These are phyloP conservation scores for Aristolochia californica DNA, from an alignment of 164 flowering plant species.

Conservation along the genomic window DNA sequence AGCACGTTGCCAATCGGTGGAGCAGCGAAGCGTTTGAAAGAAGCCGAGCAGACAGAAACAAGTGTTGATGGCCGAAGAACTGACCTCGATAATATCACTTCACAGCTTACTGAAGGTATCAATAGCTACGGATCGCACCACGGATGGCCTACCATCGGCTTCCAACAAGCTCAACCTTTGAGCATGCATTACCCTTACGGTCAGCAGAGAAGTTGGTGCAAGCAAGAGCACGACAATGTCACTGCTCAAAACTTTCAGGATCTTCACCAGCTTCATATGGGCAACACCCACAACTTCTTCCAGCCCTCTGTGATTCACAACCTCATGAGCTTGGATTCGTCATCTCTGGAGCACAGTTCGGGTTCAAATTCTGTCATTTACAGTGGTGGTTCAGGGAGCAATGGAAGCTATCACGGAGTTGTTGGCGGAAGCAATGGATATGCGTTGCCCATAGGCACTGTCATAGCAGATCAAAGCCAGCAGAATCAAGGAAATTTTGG, in stretches of 20 bases:
- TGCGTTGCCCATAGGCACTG: constrained; percentile 23
- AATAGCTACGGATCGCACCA: constrained; percentile 20
- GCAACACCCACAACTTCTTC: constrained; percentile 53
- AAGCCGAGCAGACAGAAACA: constrained; percentile 42
- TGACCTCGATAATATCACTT: constrained; percentile 18
- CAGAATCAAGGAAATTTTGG: constrained; percentile 22
- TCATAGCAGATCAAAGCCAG: constrained; percentile 23
- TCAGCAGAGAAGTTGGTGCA: constrained; percentile 57
- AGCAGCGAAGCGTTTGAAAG: constrained; percentile 67
- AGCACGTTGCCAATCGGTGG: constrained; percentile 70
- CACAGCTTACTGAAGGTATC: constrained; percentile 28
- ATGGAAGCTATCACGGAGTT: constrained; percentile 9
- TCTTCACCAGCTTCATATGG: constrained; percentile 40
- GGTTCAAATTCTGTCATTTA: constrained; percentile 39
- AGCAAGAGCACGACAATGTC: constrained; percentile 46
- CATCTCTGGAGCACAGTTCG: constrained; percentile 51
- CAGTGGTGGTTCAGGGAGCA: constrained; percentile 8
- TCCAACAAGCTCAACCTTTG: constrained; percentile 42
- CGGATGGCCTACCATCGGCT: constrained; percentile 51
- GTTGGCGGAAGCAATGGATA: constrained; percentile 18
- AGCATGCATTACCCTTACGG: constrained; percentile 39
- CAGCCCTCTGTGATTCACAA: constrained; percentile 51
- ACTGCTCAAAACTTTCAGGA: constrained; percentile 17
- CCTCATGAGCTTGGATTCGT: constrained; percentile 45
- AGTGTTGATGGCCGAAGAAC: constrained; percentile 20